Percentiles rank a stretch among this genome's conserved stretches.
phyloP scores from a whole-genome alignment of 768 basidiomycete genomes.

The Aureoboletus auriporus region DNA sequence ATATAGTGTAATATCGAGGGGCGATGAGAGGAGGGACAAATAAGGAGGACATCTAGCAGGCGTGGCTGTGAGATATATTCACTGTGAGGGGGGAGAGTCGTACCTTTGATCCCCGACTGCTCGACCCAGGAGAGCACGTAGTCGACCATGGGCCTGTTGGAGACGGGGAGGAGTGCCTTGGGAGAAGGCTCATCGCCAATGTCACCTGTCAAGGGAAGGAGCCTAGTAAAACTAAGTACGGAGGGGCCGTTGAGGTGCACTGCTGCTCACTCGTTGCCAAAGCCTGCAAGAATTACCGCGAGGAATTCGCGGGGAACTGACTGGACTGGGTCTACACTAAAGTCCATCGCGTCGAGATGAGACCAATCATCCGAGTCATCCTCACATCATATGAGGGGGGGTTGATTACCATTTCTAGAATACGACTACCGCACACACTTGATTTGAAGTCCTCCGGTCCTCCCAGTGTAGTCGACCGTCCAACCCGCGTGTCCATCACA shows the following conservation, averaged over 20 bases:
- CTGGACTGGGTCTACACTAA: conserved; percentile 51
- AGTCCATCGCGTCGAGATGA: conserved; percentile 46
- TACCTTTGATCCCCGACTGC: conserved; percentile 80
- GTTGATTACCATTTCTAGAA: conserved; percentile 21
- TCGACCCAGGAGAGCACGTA: conserved; percentile 85
- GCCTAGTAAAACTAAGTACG: conserved; percentile 38
- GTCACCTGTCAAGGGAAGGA: conserved; percentile 70
- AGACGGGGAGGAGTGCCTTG: conserved; percentile 85
- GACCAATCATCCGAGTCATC: conserved; percentile 7
- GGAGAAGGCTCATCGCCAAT: conserved; percentile 80
- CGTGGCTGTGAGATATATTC: conserved; percentile 6
- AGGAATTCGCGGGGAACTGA: conserved; percentile 73
- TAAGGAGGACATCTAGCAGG: conserved; percentile 72
- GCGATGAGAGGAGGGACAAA: conserved; percentile 78
- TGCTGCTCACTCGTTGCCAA: conserved; percentile 77
- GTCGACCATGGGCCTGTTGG: conserved; percentile 84
- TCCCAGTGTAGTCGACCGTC: not conserved
- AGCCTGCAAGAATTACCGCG: conserved; percentile 85
- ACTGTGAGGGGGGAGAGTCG: conserved; percentile 9
- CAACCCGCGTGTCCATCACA: not conserved
- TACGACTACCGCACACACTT: not conserved
- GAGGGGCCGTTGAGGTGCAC: not conserved
- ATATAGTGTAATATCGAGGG: conserved; percentile 79
- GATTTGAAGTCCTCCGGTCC: too few relatives aligned
- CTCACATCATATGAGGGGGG: not conserved